These are phyloP conservation scores for Coemansia sp. DNA, from an alignment of 192 early-diverging fungal genomes.

Conservation along the genomic window DNA sequence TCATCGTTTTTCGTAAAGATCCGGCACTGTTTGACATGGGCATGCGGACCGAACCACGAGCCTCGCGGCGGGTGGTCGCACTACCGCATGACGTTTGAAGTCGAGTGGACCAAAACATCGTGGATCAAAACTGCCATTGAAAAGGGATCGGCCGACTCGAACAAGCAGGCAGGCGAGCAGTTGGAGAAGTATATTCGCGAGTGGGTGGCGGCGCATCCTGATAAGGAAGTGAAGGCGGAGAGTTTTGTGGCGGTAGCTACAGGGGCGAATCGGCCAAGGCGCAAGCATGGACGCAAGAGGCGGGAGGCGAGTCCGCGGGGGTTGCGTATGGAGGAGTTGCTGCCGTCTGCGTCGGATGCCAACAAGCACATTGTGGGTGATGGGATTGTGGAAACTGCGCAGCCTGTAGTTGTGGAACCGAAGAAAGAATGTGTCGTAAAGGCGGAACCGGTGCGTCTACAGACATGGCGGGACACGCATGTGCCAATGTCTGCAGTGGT, in stretches of 20 bases:
- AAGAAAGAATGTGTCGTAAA: background rate
- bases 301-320: conserved; percentile 42
- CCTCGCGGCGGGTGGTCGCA: conserved; percentile 50
- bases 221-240: conserved; percentile 41
- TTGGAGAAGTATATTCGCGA: conserved; percentile 45
- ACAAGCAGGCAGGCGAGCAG: conserved; percentile 50
- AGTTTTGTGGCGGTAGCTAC: background rate
- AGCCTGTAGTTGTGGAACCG: background rate
- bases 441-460: no score
- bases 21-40: conserved; percentile 51
- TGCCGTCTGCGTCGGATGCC: conserved; percentile 8
- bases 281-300: conserved; percentile 12
- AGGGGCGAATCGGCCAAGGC: conserved; percentile 9
- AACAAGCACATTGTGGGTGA: background rate
- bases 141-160: conserved; percentile 53
- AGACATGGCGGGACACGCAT: background rate
- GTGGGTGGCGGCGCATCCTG: conserved; percentile 44
- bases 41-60: conserved; percentile 28
- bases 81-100: conserved; percentile 49
- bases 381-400: background rate
- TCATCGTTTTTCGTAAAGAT: conserved; percentile 53
- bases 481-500: conserved; percentile 4
- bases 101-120: conserved; percentile 55
- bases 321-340: conserved; percentile 50
- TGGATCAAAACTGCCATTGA: conserved; percentile 57